Base-by-base conservation (phyloP, 228 moss, liverwort and hornwort species). In the Sphagnum magellanicum region DNA sequence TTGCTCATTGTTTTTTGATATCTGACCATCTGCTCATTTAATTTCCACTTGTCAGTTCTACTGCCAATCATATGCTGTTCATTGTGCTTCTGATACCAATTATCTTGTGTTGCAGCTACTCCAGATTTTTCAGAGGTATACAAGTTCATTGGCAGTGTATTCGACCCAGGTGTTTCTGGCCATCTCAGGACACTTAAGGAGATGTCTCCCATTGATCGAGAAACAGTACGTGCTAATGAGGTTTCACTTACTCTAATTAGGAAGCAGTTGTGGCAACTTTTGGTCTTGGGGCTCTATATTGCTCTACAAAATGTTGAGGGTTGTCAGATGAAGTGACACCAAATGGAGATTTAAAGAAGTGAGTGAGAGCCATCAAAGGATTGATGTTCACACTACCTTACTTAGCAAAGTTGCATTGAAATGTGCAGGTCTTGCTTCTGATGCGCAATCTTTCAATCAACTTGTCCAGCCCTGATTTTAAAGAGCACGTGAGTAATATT, bases 121-220 rank as follows among this genome's bases (percentile, higher is more conserved):
- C 98, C 94, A 16, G 93, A 98, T 73, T 98, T 98, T 52, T 90
- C 87, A 50, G 94, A 90, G 84, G 98, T 98, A 0, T 98, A 98
- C 79, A 87, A 89, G 74, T 98, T 98, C 67, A 98, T 98, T 52
- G 98, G 98, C 72, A 94, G 87, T 59, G 94, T 94, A 50, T 98
- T 98, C 50, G 92, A 89, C 72, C 89, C 93, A 52, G 89, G 75
- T 6, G 81, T 83, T 47, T 60, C 74, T 5, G 83, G 85, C 46
- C 90, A 94, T 60, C 86, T 93, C 68, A 79, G 75, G 15, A 87
- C 81, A 70, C 75, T 98, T 67, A 98, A 88, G 63, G 98, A 90
- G 68, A 86, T 98, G 94, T 75, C 87, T 58, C 90, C 90, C 46
- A 90, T 89, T 68, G 98, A 98, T 59, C 85, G 94, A 3, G 98